Base-by-base conservation (phyloP, 768 basidiomycete genomes). In the Hysterangium stoloniferum region DNA sequence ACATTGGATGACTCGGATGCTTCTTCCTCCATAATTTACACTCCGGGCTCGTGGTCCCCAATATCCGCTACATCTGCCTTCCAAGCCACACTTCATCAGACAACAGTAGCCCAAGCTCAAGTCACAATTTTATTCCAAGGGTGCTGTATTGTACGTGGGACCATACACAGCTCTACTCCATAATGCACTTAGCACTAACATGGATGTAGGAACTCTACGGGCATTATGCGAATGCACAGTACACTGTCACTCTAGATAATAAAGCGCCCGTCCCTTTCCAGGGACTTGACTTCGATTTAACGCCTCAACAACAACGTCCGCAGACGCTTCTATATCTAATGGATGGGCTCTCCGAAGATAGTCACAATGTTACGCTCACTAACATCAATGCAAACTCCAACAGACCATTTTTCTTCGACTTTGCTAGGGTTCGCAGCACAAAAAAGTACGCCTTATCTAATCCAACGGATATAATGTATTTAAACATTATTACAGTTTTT, bases 81-180 rank as follows among this genome's bases (percentile, higher is more conserved):
- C n/a, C n/a, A n/a, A n/a, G n/a, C n/a, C n/a, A 34, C 48, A 15
- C 22, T 57, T 12, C 41, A 19, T 47, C 34, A 20, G 22, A 54
- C 45, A 5, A 44, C 43, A 20, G 20, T 20, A 15, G n/a, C 15
- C 24, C 19, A 20, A 17, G 25, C 28, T 32, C 5, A n/a, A 11
- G 20, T 44, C 22, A 29, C 7, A 31, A 29, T 57, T 8, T 22
- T 17, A 24, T 46, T 41, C 36, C 47, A 33, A 53, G 49, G 38
- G 32, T 41, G 57, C 41, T 32, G 52, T 49, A 12, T 15, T 52
- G 19, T 60, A 53, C 36, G 13, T 49, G 36, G 29, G 58, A 6
- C 61, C 54, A 62, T 58, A 68, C 45, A 53, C 63, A 58, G 59
- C 64, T 52, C 45, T 76, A 38, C 58, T 66, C 59, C 62, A 28